These are phyloP conservation scores for Psilocybe azurescens DNA, from an alignment of 768 basidiomycete genomes.

Conservation along the genomic window DNA sequence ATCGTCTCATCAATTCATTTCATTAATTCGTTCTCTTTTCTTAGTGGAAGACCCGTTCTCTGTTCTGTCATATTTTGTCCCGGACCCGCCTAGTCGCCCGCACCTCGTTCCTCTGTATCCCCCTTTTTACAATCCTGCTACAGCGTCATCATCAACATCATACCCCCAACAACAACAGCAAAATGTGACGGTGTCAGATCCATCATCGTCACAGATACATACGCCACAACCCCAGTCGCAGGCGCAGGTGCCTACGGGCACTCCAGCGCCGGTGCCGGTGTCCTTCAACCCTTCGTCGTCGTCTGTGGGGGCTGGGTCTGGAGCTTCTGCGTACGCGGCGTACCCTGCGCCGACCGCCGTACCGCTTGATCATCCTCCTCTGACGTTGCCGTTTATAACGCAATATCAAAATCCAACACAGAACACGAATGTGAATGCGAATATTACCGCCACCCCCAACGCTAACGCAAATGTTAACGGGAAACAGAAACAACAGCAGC, in stretches of 20 bases:
- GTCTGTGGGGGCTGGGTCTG: no score
- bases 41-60: constrained; percentile 84
- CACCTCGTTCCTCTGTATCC: constrained; percentile 63
- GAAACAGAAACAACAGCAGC: constrained; percentile 2
- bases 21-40: no score
- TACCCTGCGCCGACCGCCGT: constrained; percentile 33
- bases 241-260: constrained; percentile 27
- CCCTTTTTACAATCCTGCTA: constrained; percentile 33
- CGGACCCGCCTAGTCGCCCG: constrained; percentile 61
- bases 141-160: constrained; percentile 17
- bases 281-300: constrained; percentile 7
- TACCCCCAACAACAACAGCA: constrained; percentile 1
- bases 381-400: constrained; percentile 24
- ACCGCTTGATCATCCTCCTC: constrained; percentile 28
- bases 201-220: constrained; percentile 15
- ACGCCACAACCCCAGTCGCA: constrained; percentile 22
- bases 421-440: not conserved
- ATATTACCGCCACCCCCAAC: no score
- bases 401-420: not conserved
- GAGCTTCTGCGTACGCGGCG: not conserved
- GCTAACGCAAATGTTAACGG: constrained; percentile 7
- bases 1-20: no score
- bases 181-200: constrained; percentile 5
- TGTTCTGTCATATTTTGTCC: constrained; percentile 64
- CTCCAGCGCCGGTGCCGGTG: constrained; percentile 14